Base-by-base conservation (phyloP, 352 stramenopile species). In the Phytophthora brassicae region DNA sequence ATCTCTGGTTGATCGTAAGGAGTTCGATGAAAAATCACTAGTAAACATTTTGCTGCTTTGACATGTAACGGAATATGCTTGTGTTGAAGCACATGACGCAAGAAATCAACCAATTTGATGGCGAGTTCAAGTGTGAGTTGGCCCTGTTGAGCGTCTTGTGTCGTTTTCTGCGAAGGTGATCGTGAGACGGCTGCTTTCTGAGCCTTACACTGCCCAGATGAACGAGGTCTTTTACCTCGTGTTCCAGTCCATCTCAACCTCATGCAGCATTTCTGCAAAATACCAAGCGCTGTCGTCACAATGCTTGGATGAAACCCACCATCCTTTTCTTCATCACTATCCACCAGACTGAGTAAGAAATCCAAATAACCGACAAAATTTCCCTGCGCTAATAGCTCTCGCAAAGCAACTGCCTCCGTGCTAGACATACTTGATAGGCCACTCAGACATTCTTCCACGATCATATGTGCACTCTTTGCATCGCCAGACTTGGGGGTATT, bases 371-470 rank as follows among this genome's bases (percentile, higher is more conserved):
- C 69, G 24, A 65, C 59, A 48, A 92, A 77, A 14, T 79, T 57
- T 4, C 46, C 55, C 6, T 54, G 39, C 6, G 57, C 70, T 26
- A 81, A 64, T 11, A 95, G 12, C 48, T 87, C 81, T 28, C 77
- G 77, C 52, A 89, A 62, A 48, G 80, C 77, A 12, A 72, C 72
- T 6, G 68, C 55, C 50, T 95, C 82, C 0, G 69, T 78, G 7
- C 60, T 82, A 55, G 81, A 92, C 28, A 89, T 59, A 28, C 65
- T 85, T 16, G 75, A 85, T n/a, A 95, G 65, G 0, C 86, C 86
- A 47, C 77, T 92, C 23, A 92, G 59, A 23, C 77, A 86, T 53
- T 95, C 86, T 64, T 95, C 86, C n/a, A 92, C 79, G 13, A 91
- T 70, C 81, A 91, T 88, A 19, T 79, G 71, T 9, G 61, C 60